Percentiles rank a stretch among this genome's conserved stretches.
Conservation (phyloP, 2,329 filamentous ascomycete genomes). For the Neofusicoccum kwambonambiense region DNA sequence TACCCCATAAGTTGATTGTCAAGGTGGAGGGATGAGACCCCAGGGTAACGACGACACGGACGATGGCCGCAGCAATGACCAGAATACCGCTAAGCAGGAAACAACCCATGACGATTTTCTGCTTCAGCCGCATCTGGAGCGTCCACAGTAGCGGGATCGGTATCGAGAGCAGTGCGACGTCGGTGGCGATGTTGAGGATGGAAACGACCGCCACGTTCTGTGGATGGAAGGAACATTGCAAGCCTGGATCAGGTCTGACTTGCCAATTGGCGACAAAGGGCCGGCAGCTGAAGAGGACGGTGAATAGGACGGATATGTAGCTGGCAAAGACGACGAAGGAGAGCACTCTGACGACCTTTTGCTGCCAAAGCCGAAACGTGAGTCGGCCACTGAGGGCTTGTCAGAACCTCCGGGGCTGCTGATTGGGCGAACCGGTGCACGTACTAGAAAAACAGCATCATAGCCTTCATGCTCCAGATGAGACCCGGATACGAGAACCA, state of each 20-base stretch:
- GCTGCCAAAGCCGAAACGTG: slow-evolving; percentile 33
- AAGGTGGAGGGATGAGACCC: slow-evolving; percentile 29
- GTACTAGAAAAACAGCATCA: slow-evolving; percentile 32
- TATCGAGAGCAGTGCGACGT: slow-evolving; percentile 32
- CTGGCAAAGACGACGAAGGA: slow-evolving; percentile 26
- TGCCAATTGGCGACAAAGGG: slow-evolving; percentile 31
- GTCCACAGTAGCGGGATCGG: slow-evolving; percentile 36
- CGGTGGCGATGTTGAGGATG: slow-evolving; percentile 34
- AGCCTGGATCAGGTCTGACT: slow-evolving; percentile 27
- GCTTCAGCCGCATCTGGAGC: slow-evolving; percentile 29
- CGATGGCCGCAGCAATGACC: slow-evolving; percentile 36
- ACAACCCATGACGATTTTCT: slow-evolving; percentile 34
- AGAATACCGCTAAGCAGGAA: slow-evolving; percentile 37
- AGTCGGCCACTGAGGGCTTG: slow-evolving; percentile 26
- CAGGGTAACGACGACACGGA: slow-evolving; percentile 33
- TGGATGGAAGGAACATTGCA: slow-evolving; percentile 29
- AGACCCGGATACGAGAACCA: slow-evolving; percentile 32
- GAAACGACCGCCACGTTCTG: slow-evolving; percentile 32
- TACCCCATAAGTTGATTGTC: slow-evolving; percentile 39
- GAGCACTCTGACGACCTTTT: slow-evolving; percentile 30
- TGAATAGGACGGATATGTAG: slow-evolving; percentile 34
- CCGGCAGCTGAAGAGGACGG: slow-evolving; percentile 30
- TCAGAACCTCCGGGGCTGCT: slow-evolving; percentile 2
- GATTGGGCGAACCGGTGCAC: not conserved
- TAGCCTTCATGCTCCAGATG: slow-evolving; percentile 36